phyloP scores from a whole-genome alignment of 2,329 filamentous ascomycete species.

The Colletotrichum sp. region DNA sequence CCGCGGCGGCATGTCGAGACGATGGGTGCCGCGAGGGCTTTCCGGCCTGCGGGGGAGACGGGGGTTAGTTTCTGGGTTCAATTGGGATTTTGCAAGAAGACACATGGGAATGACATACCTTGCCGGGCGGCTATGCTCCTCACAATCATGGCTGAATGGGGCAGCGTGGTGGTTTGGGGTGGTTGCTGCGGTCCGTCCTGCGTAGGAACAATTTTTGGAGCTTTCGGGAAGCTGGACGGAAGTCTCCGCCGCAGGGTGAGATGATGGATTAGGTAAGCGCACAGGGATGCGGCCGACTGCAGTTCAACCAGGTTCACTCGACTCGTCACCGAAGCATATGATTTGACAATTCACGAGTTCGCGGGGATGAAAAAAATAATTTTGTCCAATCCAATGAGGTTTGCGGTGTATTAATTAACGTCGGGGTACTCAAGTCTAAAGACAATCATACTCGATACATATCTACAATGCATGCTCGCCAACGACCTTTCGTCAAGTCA shows the following conservation, averaged over 20 bases:
- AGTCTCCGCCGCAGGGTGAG: background rate
- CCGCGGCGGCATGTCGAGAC: conserved; percentile 43
- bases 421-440: conserved; percentile 24
- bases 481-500: conserved; percentile 38
- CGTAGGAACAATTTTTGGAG: conserved; percentile 23
- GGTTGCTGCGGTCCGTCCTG: conserved; percentile 28
- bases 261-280: conserved; percentile 8
- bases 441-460: conserved; percentile 28
- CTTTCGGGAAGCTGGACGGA: conserved; percentile 9
- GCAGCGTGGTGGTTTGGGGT: conserved; percentile 48
- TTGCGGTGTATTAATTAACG: conserved; percentile 21
- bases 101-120: conserved; percentile 44
- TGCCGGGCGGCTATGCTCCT: conserved; percentile 60
- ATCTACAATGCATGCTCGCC: conserved; percentile 33
- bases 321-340: background rate
- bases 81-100: background rate
- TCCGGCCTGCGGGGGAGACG: conserved; percentile 50
- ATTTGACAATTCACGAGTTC: background rate
- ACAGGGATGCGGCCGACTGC: background rate
- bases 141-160: conserved; percentile 56
- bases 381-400: background rate
- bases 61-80: conserved; percentile 23
- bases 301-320: background rate
- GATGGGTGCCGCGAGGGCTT: conserved; percentile 52
- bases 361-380: background rate